Base-by-base conservation (phyloP, 345 rosid genomes). In the Leavenworthia alabamica region DNA sequence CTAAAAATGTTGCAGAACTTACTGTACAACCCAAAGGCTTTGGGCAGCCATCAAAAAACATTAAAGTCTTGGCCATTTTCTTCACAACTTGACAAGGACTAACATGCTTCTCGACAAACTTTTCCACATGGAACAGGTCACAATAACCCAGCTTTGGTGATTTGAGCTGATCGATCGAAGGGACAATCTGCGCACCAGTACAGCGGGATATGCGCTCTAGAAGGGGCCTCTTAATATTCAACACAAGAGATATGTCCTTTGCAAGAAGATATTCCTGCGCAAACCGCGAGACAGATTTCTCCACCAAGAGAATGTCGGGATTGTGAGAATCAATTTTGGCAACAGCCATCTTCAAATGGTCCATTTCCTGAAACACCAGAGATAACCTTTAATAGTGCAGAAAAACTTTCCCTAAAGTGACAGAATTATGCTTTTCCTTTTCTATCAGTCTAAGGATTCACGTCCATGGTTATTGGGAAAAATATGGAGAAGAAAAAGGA, bases 21-120 rank as follows among this genome's bases (percentile, higher is more conserved):
- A 89, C 97, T 16, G 99, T 92, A 76, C 79, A 93, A 52, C 96
- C 99, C 56, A 86, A 75, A 51, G 99, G 99, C 85, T 77, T 89
- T n/a, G 96, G 99, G 73, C 99, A 93, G 64, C 89, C 97, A 54
- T 93, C 96, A 70, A 93, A 85, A 74, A 78, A 89, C 99, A 93
- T 93, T 45, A 93, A 72, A 15, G 94, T 93, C 83, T 93, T 93
- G 2, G 74, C 70, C 84, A 77, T 55, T 72, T 77, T 86, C 79
- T 75, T 93, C 59, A 88, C 94, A 55, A 74, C 80, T 78, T 83
- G 99, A 47, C 85, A 80, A 54, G 91, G 77, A 65, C 76, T 81
- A 60, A 86, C 83, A 71, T 86, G 94, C 32, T 79, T 86, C 81
- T 93, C 99, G 33, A 79, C 57, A 74, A 82, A 83, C 76, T 78